A percentile compares a stretch with the other conserved stretches of the same genome.
These are phyloP conservation scores for Russula virescens DNA, from an alignment of 768 basidiomycete species.

Conservation along the genomic window DNA sequence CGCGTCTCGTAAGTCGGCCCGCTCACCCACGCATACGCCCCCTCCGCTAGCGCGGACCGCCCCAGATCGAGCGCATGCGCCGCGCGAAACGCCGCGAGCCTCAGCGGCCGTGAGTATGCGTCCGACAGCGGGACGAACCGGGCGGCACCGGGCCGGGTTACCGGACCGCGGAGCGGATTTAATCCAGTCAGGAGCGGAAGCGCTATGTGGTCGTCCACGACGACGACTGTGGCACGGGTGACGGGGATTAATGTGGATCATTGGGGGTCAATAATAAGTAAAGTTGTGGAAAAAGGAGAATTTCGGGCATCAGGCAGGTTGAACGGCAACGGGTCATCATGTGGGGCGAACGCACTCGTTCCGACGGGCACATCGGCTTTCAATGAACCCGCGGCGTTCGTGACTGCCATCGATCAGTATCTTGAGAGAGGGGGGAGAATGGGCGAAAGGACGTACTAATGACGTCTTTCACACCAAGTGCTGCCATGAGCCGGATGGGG, in stretches of 20 bases:
- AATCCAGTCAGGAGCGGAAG: conserved; percentile 70
- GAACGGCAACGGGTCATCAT: background rate
- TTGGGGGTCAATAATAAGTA: no score
- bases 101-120: conserved; percentile 68
- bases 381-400: conserved; percentile 82
- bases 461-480: conserved; percentile 65
- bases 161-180: conserved; percentile 76
- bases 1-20: conserved; percentile 90
- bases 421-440: background rate
- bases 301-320: background rate
- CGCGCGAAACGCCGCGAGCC: conserved; percentile 68
- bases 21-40: conserved; percentile 84
- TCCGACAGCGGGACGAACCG: conserved; percentile 83
- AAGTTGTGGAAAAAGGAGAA: background rate
- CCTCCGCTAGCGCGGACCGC: conserved; percentile 61
- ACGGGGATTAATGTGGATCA: no score
- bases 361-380: conserved; percentile 70
- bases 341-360: conserved; percentile 49
- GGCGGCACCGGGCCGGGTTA: conserved; percentile 48
- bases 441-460: conserved; percentile 53
- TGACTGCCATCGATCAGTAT: conserved; percentile 44
- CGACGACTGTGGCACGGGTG: conserved; percentile 52
- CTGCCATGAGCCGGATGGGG: conserved; percentile 74
- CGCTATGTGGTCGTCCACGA: conserved; percentile 79
- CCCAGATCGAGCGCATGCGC: conserved; percentile 54